A percentile compares a stretch with the other conserved stretches of the same genome.
These are phyloP conservation scores for Lanmaoa rubissima DNA, from an alignment of 768 basidiomycete genomes.

Conservation along the genomic window DNA sequence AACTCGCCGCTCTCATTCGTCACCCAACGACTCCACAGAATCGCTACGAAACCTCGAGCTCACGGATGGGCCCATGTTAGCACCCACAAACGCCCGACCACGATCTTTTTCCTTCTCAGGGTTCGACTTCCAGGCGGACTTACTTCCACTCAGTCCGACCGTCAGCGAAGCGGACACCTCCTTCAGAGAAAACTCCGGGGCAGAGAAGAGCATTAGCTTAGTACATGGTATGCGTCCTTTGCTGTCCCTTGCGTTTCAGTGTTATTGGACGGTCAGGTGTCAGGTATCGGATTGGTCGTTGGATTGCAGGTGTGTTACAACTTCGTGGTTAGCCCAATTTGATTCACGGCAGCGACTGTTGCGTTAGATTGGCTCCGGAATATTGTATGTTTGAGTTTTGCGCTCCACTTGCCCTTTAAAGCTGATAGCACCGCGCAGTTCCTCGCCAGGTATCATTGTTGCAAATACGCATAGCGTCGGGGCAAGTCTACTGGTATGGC, in stretches of 20 bases:
- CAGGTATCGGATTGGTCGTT: slow-evolving; percentile 84
- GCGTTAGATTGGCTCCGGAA: slow-evolving; percentile 82
- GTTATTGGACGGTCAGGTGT: slow-evolving; percentile 5
- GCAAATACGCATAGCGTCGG: slow-evolving; percentile 89
- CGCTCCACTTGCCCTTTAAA: neutral
- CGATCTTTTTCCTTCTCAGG: slow-evolving; percentile 71
- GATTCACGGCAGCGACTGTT: slow-evolving; percentile 1
- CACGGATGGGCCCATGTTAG: slow-evolving; percentile 54
- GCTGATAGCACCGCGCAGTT: slow-evolving; percentile 44
- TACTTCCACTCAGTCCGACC: slow-evolving; percentile 76
- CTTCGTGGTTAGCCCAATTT: neutral
- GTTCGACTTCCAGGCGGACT: slow-evolving; percentile 76
- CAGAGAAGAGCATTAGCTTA: slow-evolving; percentile 74
- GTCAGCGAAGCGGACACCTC: slow-evolving; percentile 64
- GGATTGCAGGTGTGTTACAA: slow-evolving; percentile 61
- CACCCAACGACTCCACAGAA: slow-evolving; percentile 56
- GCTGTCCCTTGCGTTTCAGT: neutral
- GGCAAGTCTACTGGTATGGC: slow-evolving; percentile 84
- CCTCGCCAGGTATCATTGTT: slow-evolving; percentile 89
- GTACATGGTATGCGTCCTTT: slow-evolving; percentile 60
- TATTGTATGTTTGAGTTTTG: slow-evolving; percentile 63
- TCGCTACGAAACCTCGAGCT: slow-evolving; percentile 80
- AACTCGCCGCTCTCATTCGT: slow-evolving; percentile 1
- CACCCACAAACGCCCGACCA: slow-evolving; percentile 27
- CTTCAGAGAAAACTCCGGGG: slow-evolving; percentile 48